Evolutionary conservation across 257 asterid genomes (phyloP).

Genomic region (Thymus mandschuricus): DNA sequence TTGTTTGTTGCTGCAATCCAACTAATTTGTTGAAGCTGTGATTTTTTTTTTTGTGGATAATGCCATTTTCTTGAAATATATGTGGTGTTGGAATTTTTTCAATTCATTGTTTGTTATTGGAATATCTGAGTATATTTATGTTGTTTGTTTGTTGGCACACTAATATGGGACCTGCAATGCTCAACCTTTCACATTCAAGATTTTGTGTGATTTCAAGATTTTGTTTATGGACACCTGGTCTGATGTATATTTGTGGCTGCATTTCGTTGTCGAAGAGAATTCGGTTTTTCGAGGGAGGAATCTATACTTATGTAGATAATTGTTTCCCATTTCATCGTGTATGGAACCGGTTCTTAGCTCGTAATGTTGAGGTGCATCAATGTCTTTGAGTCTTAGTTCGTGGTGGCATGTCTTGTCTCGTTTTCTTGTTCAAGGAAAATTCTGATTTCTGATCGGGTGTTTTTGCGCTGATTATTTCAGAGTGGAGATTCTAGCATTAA

Average conservation of each 20-base stretch:
- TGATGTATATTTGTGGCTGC: constrained; percentile 22
- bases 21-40: background rate
- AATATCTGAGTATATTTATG: background rate
- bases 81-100: constrained; percentile 6
- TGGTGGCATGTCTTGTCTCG: background rate
- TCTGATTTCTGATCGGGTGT: background rate
- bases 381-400: background rate
- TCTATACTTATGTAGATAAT: background rate
- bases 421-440: background rate
- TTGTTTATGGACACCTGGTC: background rate
- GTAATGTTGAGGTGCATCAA: constrained; percentile 3
- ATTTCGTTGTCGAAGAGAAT: constrained; percentile 8
- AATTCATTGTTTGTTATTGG: background rate
- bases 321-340: no score
- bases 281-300: background rate
- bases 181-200: constrained; percentile 19
- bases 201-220: constrained; percentile 23
- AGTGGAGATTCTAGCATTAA: constrained; percentile 67
- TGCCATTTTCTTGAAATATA: background rate
- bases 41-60: background rate
- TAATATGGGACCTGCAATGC: constrained; percentile 4
- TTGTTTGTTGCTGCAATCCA: background rate
- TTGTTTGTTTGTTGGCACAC: background rate
- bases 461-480: constrained; percentile 33
- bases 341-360: background rate